These are phyloP conservation scores for Penicillium sp. DNA, from an alignment of 2,329 filamentous ascomycete genomes.

Conservation along the genomic window DNA sequence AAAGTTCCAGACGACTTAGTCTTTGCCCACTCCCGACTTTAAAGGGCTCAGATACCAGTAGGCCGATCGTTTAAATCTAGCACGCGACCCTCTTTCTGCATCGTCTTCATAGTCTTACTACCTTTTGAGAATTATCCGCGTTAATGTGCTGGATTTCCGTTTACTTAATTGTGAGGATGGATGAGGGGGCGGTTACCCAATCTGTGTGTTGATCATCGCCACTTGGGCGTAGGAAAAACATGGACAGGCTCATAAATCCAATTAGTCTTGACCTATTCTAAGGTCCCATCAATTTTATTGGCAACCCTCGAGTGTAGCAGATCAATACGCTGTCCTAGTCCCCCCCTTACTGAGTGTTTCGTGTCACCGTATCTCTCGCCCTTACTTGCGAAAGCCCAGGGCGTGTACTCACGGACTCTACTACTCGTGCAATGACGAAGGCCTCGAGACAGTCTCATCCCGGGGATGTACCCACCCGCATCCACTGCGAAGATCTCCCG, in stretches of 20 bases:
- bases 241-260: not conserved
- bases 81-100: not conserved
- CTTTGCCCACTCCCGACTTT: too few relatives aligned
- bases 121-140: too few relatives aligned
- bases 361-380: constrained; percentile 4
- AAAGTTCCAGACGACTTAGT: too few relatives aligned
- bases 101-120: not conserved
- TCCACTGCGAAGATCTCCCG: constrained; percentile 4
- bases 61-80: too few relatives aligned
- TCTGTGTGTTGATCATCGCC: not conserved
- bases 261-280: too few relatives aligned
- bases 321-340: not conserved
- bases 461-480: not conserved
- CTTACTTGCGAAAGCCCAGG: constrained; percentile 4
- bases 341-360: not conserved
- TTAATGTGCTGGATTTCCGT: not conserved
- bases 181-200: not conserved
- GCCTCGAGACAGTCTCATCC: constrained; percentile 7
- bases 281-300: not conserved
- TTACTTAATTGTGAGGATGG: not conserved
- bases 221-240: not conserved
- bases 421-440: constrained; percentile 5
- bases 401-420: not conserved
- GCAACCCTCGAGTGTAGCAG: not conserved
- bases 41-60: too few relatives aligned